Conservation (phyloP, 139 green algal genomes). For the Nannochloris sp. region DNA sequence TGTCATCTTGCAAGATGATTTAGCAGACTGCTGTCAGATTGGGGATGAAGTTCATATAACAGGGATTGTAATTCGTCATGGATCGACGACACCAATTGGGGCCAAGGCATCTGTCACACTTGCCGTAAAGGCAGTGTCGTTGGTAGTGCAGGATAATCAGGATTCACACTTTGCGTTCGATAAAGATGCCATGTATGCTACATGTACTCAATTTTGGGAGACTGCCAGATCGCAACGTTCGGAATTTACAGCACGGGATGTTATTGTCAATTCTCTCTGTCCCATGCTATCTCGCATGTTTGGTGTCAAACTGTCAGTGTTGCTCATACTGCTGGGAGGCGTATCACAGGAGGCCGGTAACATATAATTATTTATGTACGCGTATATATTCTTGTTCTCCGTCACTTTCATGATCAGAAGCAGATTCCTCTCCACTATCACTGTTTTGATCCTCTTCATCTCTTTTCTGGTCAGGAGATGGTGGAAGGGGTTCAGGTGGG, state of each 20-base stretch:
- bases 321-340: conserved; percentile 73
- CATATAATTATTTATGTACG: too few relatives aligned
- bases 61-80: conserved; percentile 58
- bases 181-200: not conserved
- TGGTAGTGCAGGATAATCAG: conserved; percentile 1
- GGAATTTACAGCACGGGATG: conserved; percentile 5
- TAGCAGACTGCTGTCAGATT: conserved; percentile 60
- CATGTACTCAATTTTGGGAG: not conserved
- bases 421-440: too few relatives aligned
- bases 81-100: conserved; percentile 37
- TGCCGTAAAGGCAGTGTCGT: conserved; percentile 34
- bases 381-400: too few relatives aligned
- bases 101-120: conserved; percentile 58
- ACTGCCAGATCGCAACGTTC: not conserved
- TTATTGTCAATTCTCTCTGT: conserved; percentile 35
- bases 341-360: conserved; percentile 19
- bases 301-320: conserved; percentile 61
- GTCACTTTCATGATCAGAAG: too few relatives aligned
- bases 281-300: conserved; percentile 64
- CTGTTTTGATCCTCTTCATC: too few relatives aligned
- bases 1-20: conserved; percentile 72
- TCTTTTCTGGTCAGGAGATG: too few relatives aligned
- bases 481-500: too few relatives aligned
- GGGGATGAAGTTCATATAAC: conserved; percentile 78
- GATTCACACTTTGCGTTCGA: not conserved